Conservation (phyloP, 2,329 filamentous ascomycete genomes). For the Hirsutella minnesotensis region DNA sequence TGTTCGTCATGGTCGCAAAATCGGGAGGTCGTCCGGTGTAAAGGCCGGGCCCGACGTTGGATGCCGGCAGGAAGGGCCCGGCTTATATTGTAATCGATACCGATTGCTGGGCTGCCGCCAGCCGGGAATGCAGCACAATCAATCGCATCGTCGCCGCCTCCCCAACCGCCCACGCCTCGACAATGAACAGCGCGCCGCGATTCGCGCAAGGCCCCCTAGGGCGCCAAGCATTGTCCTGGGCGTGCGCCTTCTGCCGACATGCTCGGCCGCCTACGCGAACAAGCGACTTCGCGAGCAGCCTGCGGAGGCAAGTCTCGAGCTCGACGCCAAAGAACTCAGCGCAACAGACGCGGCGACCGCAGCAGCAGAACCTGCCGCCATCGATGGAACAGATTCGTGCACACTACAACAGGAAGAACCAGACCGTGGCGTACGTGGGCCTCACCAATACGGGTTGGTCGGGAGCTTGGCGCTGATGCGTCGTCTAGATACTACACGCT, state of each 20-base stretch:
- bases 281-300: conserved; percentile 10
- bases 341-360: conserved; percentile 11
- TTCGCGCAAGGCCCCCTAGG: conserved; percentile 18
- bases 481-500: conserved; percentile 55
- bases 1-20: too few relatives aligned
- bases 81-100: too few relatives aligned
- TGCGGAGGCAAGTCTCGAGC: conserved; percentile 21
- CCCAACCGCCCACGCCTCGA: background rate
- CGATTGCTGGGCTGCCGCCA: too few relatives aligned
- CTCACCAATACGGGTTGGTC: background rate
- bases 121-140: too few relatives aligned
- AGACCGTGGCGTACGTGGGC: conserved; percentile 35
- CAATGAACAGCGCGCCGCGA: background rate
- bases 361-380: conserved; percentile 14
- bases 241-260: conserved; percentile 25
- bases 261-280: conserved; percentile 16
- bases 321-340: conserved; percentile 11
- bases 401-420: conserved; percentile 56
- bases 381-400: conserved; percentile 52
- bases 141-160: too few relatives aligned
- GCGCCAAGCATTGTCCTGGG: conserved; percentile 17
- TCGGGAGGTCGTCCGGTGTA: too few relatives aligned
- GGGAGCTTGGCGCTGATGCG: conserved; percentile 8
- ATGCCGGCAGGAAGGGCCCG: too few relatives aligned
- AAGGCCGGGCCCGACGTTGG: too few relatives aligned